Evolutionary conservation across 352 stramenopile species (phyloP).

Genomic region (Phytopythium montanum): DNA sequence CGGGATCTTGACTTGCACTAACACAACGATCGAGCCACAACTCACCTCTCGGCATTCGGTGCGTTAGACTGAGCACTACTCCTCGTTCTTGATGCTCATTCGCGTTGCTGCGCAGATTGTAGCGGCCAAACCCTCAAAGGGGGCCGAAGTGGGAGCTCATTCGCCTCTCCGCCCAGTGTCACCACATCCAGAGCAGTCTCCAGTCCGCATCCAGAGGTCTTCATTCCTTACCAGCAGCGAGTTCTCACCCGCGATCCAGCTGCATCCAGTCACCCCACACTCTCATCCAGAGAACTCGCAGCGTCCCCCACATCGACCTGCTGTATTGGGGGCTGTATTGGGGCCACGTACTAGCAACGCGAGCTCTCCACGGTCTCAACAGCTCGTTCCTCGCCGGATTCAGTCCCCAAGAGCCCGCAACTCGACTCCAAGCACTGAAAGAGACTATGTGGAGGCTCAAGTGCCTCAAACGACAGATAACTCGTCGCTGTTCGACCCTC

Average conservation of each 20-base stretch:
- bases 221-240: conserved; percentile 38
- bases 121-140: background rate
- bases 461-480: background rate
- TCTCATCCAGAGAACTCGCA: background rate
- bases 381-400: background rate
- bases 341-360: background rate
- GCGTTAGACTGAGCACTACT: background rate
- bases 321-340: background rate
- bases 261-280: conserved; percentile 32
- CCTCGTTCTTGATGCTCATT: background rate
- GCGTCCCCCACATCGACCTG: conserved; percentile 14
- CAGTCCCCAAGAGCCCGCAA: background rate
- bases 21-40: conserved; percentile 47
- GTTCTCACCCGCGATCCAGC: conserved; percentile 33
- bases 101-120: background rate
- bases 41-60: conserved; percentile 51
- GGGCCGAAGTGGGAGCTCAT: background rate
- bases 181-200: background rate
- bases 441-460: background rate
- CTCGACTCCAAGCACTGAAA: background rate
- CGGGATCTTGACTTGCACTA: conserved; percentile 44
- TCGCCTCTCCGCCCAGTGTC: background rate
- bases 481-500: conserved; percentile 49
- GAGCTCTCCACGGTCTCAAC: background rate
- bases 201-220: conserved; percentile 6